These are phyloP conservation scores for Apophysomyces sp. DNA, from an alignment of 371 early-diverging fungal genomes.

Conservation along the genomic window DNA sequence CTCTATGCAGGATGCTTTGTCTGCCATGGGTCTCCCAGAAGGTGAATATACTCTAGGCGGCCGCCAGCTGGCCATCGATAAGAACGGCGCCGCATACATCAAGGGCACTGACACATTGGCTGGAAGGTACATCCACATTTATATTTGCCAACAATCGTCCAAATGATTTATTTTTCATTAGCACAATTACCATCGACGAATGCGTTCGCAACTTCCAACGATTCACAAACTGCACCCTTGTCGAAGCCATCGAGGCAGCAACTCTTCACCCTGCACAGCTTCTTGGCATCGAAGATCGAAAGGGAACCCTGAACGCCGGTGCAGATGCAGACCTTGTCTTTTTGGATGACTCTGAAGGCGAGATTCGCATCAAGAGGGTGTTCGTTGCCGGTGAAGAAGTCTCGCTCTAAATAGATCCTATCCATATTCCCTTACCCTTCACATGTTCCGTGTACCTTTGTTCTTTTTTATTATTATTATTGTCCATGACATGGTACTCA, in stretches of 20 bases:
- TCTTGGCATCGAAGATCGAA: constrained; percentile 64
- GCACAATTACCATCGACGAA: constrained; percentile 66
- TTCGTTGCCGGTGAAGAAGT: constrained; percentile 72
- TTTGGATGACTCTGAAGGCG: constrained; percentile 46
- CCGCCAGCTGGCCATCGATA: constrained; percentile 40
- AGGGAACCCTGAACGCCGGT: constrained; percentile 69
- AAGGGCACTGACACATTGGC: constrained; percentile 74
- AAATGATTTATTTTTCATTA: too few species aligned
- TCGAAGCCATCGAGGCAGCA: constrained; percentile 82
- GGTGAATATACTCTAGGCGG: constrained; percentile 72
- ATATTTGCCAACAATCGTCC: too few species aligned
- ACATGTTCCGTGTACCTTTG: not conserved
- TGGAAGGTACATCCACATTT: constrained; percentile 28
- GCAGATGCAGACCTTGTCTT: constrained; percentile 81
- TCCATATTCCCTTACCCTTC: not conserved
- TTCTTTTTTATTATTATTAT: not conserved
- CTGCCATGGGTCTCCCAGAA: constrained; percentile 66
- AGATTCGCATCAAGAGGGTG: constrained; percentile 61
- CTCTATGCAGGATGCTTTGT: constrained; percentile 56
- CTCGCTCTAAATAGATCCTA: not conserved
- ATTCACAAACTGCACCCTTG: constrained; percentile 70
- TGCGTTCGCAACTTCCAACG: constrained; percentile 74
- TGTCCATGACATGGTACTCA: not conserved
- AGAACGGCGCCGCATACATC: constrained; percentile 59
- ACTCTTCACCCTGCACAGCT: constrained; percentile 75